phyloP scores from a whole-genome alignment of 2,329 filamentous ascomycete species.

The Lasiodiplodia gonubiensis region DNA sequence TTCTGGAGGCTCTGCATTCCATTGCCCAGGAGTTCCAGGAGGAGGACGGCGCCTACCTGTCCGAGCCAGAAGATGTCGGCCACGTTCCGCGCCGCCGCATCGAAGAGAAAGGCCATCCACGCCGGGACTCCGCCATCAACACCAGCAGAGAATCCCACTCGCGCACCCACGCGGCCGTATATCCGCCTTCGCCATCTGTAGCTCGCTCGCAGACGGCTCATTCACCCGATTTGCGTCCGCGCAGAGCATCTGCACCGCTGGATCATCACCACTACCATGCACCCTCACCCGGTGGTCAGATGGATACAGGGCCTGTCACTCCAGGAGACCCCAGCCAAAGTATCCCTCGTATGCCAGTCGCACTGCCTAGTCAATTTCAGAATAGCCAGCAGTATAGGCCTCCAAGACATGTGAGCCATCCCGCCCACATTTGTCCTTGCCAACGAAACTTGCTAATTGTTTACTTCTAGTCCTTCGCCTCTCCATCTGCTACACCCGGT shows the following conservation, averaged over 20 bases:
- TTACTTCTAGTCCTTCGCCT: neutral
- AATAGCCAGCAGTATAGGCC: slow-evolving; percentile 23
- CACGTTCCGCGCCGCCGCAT: slow-evolving; percentile 7
- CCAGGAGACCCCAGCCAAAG: neutral
- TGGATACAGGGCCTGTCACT: neutral
- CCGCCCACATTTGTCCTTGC: neutral
- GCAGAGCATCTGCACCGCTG: slow-evolving; percentile 10
- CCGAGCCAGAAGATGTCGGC: slow-evolving; percentile 19
- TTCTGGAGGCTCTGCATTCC: slow-evolving; percentile 22
- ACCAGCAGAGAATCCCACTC: slow-evolving; percentile 9
- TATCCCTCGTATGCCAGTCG: slow-evolving; percentile 14
- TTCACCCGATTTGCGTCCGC: neutral
- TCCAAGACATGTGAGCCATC: slow-evolving; percentile 16
- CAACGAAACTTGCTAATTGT: neutral
- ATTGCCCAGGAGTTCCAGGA: slow-evolving; percentile 19
- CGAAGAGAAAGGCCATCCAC: slow-evolving; percentile 2
- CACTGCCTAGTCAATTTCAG: slow-evolving; percentile 16
- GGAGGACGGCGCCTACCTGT: slow-evolving; percentile 11
- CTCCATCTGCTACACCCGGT: slow-evolving; percentile 1
- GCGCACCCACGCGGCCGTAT: neutral
- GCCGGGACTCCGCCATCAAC: slow-evolving; percentile 10
- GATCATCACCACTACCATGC: slow-evolving; percentile 15
- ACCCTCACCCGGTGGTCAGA: neutral
- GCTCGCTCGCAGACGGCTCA: slow-evolving; percentile 9
- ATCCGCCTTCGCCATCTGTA: slow-evolving; percentile 8